Base-by-base conservation (phyloP, 2,329 filamentous ascomycete species). In the Capronia americana region DNA sequence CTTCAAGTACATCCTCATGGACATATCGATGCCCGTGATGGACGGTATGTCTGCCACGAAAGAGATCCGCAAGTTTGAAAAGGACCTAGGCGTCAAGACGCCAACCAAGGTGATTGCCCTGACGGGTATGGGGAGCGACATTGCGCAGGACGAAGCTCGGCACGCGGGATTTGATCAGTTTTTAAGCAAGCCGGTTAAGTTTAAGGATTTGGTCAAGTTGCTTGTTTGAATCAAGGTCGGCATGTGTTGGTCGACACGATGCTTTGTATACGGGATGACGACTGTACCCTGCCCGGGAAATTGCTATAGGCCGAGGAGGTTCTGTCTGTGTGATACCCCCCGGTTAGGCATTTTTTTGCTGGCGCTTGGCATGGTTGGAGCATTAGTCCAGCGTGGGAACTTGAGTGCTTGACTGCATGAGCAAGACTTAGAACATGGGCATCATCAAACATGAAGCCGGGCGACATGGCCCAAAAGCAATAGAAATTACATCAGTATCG, bases 11-110 rank as follows among this genome's bases (percentile, higher is more conserved):
- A 79, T 82, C 57, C 81, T 83, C 67, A 82, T 83, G 80, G 76
- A 83, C 57, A 81, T 83, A 41, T 79, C 77, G 1, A 83, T 83
- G 80, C 81, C 81, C 0, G 77, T 82, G 4, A 81, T 82, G 79
- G 79, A 82, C 68, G 81, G 81, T 0, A 81, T 83, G 56, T 78
- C 81, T 69, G 79, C 81, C 1, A 81, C 81, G 4, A 77, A 80
- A 7, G 77, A 77, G n/a, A 83, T 83, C 57, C 79, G 82, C 11
- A 70, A 75, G 8, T 71, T 78, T n/a, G 79, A 80, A 63, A 77
- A 72, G 63, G 77, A 79, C 41, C 70, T 72, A 5, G 74, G 75
- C 50, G 72, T 74, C 58, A 70, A 68, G 38, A 68, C 69, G 12
- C 74, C 76, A 0, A 77, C 78, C 4, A 75, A 77, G 24, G 81